A percentile compares a stretch with the other conserved stretches of the same genome.
Conservation (phyloP, 495 filamentous ascomycete genomes). For the Talaromyces ruber region DNA sequence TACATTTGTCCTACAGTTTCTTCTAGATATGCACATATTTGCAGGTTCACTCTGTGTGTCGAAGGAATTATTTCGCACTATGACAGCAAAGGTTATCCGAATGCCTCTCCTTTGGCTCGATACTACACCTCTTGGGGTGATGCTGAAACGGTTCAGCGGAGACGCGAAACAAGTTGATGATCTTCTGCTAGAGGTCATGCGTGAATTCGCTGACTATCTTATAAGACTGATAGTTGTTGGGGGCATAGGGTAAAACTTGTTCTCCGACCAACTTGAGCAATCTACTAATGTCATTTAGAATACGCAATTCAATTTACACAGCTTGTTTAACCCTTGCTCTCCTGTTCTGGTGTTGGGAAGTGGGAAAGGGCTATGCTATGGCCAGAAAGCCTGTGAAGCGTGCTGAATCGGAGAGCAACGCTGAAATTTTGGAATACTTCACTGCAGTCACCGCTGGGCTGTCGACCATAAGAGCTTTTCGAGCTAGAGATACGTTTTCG, state of each 20-base stretch:
- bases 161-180: conserved; percentile 38
- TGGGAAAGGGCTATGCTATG: conserved; percentile 64
- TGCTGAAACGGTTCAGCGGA: conserved; percentile 43
- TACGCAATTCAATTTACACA: no score
- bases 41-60: no score
- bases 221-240: no score
- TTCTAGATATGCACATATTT: no score
- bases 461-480: conserved; percentile 61
- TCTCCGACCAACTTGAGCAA: no score
- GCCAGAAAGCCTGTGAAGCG: conserved; percentile 64
- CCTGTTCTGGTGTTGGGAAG: conserved; percentile 62
- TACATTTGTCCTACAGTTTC: no score
- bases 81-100: conserved; percentile 34
- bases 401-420: conserved; percentile 56
- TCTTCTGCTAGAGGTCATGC: no score
- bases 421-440: conserved; percentile 64
- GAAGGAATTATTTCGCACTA: conserved; percentile 26
- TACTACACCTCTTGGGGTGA: conserved; percentile 37
- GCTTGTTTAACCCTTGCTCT: conserved; percentile 25
- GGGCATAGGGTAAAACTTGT: no score
- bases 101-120: conserved; percentile 44
- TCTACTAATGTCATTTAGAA: no score
- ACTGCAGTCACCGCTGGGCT: conserved; percentile 55
- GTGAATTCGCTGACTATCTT: no score
- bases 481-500: conserved; percentile 50